These are phyloP conservation scores for Debaryomycetaceae sp. DNA, from an alignment of 1,139 yeast species.

Conservation along the genomic window DNA sequence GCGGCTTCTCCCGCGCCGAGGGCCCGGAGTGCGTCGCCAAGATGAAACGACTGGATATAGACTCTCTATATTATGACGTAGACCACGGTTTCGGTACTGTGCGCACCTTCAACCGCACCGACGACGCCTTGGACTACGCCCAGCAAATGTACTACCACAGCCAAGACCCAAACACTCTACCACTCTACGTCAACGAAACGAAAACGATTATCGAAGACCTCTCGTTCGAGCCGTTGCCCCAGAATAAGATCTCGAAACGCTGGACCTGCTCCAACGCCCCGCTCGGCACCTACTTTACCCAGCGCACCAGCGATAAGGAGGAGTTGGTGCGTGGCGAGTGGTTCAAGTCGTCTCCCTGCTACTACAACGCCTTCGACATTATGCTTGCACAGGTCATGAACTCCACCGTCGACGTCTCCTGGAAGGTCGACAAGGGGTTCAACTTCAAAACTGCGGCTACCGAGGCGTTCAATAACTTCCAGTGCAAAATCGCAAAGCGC, in stretches of 20 bases:
- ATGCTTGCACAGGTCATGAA: too few species aligned
- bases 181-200: background rate
- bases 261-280: background rate
- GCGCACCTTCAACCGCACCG: background rate
- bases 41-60: background rate
- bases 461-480: too few species aligned
- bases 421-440: too few species aligned
- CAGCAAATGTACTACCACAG: background rate
- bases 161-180: background rate
- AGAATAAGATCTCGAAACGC: background rate
- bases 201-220: background rate
- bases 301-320: background rate
- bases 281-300: background rate
- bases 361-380: background rate
- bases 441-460: too few species aligned
- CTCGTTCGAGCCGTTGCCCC: background rate
- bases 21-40: too few species aligned
- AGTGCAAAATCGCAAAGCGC: too few species aligned
- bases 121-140: background rate
- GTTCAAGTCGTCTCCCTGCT: background rate
- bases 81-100: background rate
- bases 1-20: too few species aligned
- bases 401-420: too few species aligned
- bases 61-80: background rate
- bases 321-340: background rate